These are phyloP conservation scores for Panicum miliaceum DNA, from an alignment of 176 grass and related monocot genomes.

Conservation along the genomic window DNA sequence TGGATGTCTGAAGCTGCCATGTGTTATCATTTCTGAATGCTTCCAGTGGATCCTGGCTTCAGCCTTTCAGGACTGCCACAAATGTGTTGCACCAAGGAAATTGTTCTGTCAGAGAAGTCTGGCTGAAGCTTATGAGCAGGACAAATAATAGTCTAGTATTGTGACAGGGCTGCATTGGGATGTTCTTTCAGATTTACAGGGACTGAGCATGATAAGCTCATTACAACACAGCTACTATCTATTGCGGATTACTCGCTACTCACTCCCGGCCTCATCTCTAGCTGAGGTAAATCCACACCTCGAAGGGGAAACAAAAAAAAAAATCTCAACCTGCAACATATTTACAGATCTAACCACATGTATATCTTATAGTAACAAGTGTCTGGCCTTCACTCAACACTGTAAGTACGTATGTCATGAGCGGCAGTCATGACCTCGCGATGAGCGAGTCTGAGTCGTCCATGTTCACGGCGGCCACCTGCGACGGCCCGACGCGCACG, in stretches of 20 bases:
- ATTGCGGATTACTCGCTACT: constrained; percentile 39
- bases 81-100: background rate
- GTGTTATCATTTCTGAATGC: background rate
- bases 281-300: constrained; percentile 45
- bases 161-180: background rate
- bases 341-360: constrained; percentile 56
- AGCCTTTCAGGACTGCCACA: background rate
- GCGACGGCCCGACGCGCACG: constrained; percentile 66
- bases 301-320: background rate
- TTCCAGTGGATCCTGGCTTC: background rate
- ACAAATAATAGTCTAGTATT: background rate
- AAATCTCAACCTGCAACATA: constrained; percentile 56
- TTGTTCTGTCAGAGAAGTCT: background rate
- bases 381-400: background rate
- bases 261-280: constrained; percentile 42
- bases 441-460: constrained; percentile 61
- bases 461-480: constrained; percentile 69
- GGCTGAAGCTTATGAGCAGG: background rate
- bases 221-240: constrained; percentile 48
- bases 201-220: constrained; percentile 41
- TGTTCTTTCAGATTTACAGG: constrained; percentile 38
- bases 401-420: background rate
- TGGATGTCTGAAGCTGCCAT: background rate
- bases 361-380: constrained; percentile 23
- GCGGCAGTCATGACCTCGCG: constrained; percentile 46